These are phyloP conservation scores for Pseudocohnilembus persalinus DNA, from an alignment of 169 alveolate species.

Conservation along the genomic window DNA sequence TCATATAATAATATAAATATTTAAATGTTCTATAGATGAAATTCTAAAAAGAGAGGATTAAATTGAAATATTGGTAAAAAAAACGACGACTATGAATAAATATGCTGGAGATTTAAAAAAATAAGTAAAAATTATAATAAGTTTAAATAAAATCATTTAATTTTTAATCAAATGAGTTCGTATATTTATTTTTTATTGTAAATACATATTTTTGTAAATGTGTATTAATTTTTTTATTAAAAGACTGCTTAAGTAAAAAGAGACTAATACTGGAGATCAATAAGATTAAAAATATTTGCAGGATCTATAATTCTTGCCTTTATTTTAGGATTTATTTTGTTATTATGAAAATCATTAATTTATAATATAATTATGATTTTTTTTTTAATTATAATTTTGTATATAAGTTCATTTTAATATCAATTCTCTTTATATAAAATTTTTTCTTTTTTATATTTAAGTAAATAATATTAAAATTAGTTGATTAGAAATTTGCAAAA, in stretches of 20 bases:
- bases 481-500: neutral
- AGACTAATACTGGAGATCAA: slow-evolving; percentile 11
- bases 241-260: slow-evolving; percentile 24
- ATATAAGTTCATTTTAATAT: no score
- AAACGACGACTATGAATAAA: neutral
- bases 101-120: neutral
- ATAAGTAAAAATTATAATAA: neutral
- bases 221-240: no score
- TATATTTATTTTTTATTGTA: no score
- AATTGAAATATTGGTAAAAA: neutral
- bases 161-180: neutral
- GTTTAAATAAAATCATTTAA: no score
- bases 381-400: no score
- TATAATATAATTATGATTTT: no score
- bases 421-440: no score
- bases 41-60: neutral
- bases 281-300: slow-evolving; percentile 7
- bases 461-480: neutral
- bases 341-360: neutral
- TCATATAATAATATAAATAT: no score
- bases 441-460: no score
- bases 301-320: slow-evolving; percentile 1
- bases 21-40: neutral
- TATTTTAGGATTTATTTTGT: slow-evolving; percentile 5
- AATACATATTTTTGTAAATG: no score